Percentiles rank a stretch among this genome's conserved stretches.
phyloP scores from a whole-genome alignment of 2,329 filamentous ascomycete species.

The Fusarium armeniacum region DNA sequence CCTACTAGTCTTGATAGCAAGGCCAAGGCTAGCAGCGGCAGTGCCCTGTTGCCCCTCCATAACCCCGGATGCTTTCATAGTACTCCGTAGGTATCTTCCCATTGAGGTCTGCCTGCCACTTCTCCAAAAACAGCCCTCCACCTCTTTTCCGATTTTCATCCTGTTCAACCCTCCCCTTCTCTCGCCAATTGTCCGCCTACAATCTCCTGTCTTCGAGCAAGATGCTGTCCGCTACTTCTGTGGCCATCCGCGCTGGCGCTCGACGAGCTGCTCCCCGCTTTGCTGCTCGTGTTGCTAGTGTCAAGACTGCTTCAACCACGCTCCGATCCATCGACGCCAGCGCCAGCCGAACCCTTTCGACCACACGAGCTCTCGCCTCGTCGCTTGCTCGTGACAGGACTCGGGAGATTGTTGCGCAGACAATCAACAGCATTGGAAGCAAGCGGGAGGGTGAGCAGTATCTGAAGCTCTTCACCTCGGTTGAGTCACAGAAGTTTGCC shows the following conservation, averaged over 20 bases:
- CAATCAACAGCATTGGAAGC: constrained; percentile 95
- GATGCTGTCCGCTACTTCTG: constrained; percentile 62
- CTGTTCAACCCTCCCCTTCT: constrained; percentile 21
- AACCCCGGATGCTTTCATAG: constrained; percentile 16
- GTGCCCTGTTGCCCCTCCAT: constrained; percentile 38
- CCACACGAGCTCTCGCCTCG: constrained; percentile 37
- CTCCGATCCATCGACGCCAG: constrained; percentile 46
- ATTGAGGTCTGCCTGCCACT: constrained; percentile 5
- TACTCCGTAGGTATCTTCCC: not conserved
- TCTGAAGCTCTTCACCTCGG: constrained; percentile 95
- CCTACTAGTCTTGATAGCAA: too few species aligned
- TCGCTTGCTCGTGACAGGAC: constrained; percentile 49
- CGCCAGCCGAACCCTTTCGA: constrained; percentile 49
- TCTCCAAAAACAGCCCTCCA: constrained; percentile 27
- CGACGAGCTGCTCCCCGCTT: constrained; percentile 57
- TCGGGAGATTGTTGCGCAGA: constrained; percentile 59
- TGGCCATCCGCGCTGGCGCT: constrained; percentile 60
- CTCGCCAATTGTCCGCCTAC: constrained; percentile 20
- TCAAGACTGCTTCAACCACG: constrained; percentile 43
- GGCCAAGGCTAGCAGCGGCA: constrained; percentile 5
- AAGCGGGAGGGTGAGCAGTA: constrained; percentile 98
- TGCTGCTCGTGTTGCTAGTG: constrained; percentile 35
- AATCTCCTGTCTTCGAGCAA: constrained; percentile 29
- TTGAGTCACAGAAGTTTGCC: constrained; percentile 96
- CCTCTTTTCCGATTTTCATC: constrained; percentile 7